A percentile compares a stretch with the other conserved stretches of the same genome.
phyloP scores from a whole-genome alignment of 257 asterid species.

The Scutellaria minor region DNA sequence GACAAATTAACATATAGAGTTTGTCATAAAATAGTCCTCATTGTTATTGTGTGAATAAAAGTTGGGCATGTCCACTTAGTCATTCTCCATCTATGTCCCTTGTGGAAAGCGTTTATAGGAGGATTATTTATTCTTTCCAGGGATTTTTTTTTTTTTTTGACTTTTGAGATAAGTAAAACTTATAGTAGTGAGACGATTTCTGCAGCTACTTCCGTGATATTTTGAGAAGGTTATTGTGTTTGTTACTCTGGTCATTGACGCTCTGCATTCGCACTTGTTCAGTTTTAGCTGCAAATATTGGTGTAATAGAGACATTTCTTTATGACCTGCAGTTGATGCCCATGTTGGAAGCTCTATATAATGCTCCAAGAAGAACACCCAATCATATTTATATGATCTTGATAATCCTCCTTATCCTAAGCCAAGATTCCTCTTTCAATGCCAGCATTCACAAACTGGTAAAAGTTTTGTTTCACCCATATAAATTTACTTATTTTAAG shows the following conservation, averaged over 20 bases:
- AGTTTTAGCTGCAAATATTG: slow-evolving; percentile 27
- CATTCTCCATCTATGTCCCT: background rate
- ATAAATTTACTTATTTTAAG: slow-evolving; percentile 10
- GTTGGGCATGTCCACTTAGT: slow-evolving; percentile 8
- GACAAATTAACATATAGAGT: background rate
- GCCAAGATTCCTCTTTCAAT: slow-evolving; percentile 95
- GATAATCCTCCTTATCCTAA: slow-evolving; percentile 80
- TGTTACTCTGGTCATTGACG: slow-evolving; percentile 12
- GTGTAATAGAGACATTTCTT: slow-evolving; percentile 29
- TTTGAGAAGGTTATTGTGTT: background rate
- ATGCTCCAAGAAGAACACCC: slow-evolving; percentile 77
- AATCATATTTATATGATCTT: slow-evolving; percentile 93
- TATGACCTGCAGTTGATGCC: slow-evolving; percentile 79
- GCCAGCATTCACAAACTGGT: slow-evolving; percentile 89
- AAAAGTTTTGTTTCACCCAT: slow-evolving; percentile 27
- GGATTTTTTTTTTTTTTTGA: background rate
- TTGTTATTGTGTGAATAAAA: slow-evolving; percentile 2
- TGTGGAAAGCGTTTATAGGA: too few relatives aligned
- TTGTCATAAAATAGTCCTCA: slow-evolving; percentile 6
- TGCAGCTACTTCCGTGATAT: slow-evolving; percentile 12
- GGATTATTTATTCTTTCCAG: background rate
- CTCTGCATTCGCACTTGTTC: slow-evolving; percentile 18
- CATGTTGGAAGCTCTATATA: slow-evolving; percentile 83
- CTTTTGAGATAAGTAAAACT: background rate
- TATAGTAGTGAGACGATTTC: slow-evolving; percentile 2